Evolutionary conservation across 1,139 yeast species (phyloP), one percentile per base, ranked within the genome.

Genomic region (Geotrichum australiense): DNA sequence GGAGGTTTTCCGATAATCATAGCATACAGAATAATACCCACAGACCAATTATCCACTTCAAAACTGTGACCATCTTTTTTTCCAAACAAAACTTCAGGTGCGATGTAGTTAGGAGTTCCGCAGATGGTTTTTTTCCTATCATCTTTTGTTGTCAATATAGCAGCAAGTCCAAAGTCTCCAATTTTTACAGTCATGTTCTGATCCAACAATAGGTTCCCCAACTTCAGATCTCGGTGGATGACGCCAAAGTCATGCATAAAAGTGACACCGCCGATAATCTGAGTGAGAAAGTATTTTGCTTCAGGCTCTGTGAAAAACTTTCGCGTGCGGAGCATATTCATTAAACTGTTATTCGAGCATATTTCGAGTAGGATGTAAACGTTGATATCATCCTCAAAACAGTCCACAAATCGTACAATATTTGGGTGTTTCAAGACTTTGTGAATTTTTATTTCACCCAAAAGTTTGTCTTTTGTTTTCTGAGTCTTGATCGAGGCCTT

Each of bases 51-150:
- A 61, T 91, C 98, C 31, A 87, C 96, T 62, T 87, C 96, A 58
- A 79, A 87, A 45, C 94, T 79, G 63, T 91, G 97, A 3, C 96
- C 97, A 23, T 81, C 77, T 42, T 73, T 76, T 56, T 86, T 85
- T 21, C 96, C 95, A 37, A 87, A 84, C 50, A 91, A 70, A 12
- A 91, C 95, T 65, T 91, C 98, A 7, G 98, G 98, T 0, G 97
- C 96, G 59, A 91, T 91, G 61, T 91, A 91, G 64, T 91, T 91
- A 47, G 98, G 98, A 12, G 98, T 91, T 44, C 98, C 98, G 64
- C 98, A 91, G 45, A 91, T 85, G 39, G 98, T 89, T 58, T 80
- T 84, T 57, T 89, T 86, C 53, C 93, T 76, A 42, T 85, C 84
- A 47, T 73, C 74, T 28, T 71, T 69, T 24, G 78, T 70, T 29